Conservation (phyloP, 140 eudicot species). For the Anethum foeniculum region DNA sequence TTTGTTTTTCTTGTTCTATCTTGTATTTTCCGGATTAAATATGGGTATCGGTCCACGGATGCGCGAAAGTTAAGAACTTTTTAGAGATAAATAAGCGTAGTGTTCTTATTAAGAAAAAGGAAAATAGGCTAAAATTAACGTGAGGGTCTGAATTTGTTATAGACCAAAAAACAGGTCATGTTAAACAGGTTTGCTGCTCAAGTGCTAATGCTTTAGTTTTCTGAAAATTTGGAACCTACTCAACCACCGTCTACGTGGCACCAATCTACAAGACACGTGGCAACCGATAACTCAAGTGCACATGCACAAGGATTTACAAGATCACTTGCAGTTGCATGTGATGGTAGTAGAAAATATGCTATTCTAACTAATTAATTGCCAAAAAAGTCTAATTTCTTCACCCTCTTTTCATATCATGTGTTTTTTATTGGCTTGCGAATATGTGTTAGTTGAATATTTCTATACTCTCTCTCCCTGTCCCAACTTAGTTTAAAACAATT, state of each 20-base stretch:
- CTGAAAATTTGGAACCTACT: background rate
- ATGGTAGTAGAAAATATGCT: background rate
- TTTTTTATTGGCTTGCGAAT: background rate
- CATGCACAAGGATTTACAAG: background rate
- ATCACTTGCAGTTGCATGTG: background rate
- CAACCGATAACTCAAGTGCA: background rate
- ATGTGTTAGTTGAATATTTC: background rate
- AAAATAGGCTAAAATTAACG: no score
- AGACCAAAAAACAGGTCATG: background rate
- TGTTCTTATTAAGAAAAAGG: no score
- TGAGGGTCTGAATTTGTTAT: background rate
- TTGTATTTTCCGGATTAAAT: no score
- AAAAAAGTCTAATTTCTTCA: constrained; percentile 8
- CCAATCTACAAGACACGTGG: background rate
- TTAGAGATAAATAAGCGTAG: no score
- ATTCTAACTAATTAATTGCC: background rate
- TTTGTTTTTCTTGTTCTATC: no score
- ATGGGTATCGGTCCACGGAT: no score
- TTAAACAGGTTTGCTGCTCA: background rate
- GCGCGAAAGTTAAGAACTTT: no score
- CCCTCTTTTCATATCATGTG: background rate
- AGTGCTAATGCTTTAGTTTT: background rate
- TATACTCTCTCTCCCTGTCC: background rate
- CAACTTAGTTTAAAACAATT: background rate
- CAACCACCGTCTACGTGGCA: background rate